These are phyloP conservation scores for Quercus robur DNA, from an alignment of 306 rosid species.

Conservation along the genomic window DNA sequence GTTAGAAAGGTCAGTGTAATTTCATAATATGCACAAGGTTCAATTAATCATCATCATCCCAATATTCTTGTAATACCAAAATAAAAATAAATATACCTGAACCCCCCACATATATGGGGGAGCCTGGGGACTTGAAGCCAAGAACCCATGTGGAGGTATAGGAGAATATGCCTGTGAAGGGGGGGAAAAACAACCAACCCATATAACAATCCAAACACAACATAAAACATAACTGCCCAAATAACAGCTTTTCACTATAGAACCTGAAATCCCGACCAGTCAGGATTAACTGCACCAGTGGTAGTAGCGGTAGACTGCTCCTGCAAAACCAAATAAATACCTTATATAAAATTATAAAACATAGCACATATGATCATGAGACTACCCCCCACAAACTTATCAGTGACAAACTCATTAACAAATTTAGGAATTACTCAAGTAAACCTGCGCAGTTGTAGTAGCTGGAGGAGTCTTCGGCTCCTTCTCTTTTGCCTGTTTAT, in stretches of 20 bases:
- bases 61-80: not conserved
- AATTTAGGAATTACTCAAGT: constrained; percentile 20
- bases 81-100: constrained; percentile 52
- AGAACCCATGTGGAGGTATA: constrained; percentile 85
- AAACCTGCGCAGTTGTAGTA: constrained; percentile 54
- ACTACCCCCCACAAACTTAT: not conserved
- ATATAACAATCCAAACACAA: constrained; percentile 30
- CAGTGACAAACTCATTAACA: not conserved
- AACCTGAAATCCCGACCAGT: constrained; percentile 97
- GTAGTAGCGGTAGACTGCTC: constrained; percentile 72
- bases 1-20: not conserved
- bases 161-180: constrained; percentile 81
- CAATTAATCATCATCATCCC: not conserved
- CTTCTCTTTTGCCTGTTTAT: constrained; percentile 73
- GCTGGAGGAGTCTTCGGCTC: constrained; percentile 72
- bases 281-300: constrained; percentile 76
- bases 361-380: not conserved
- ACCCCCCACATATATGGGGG: constrained; percentile 99
- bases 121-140: constrained; percentile 94
- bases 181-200: not conserved
- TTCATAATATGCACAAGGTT: constrained; percentile 7
- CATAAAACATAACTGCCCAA: constrained; percentile 17
- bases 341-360: not conserved
- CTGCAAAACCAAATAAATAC: constrained; percentile 37
- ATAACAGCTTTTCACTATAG: constrained; percentile 17